Evolutionary conservation across 306 rosid genomes (phyloP).

Genomic region (Ormosia semicastrata): DNA sequence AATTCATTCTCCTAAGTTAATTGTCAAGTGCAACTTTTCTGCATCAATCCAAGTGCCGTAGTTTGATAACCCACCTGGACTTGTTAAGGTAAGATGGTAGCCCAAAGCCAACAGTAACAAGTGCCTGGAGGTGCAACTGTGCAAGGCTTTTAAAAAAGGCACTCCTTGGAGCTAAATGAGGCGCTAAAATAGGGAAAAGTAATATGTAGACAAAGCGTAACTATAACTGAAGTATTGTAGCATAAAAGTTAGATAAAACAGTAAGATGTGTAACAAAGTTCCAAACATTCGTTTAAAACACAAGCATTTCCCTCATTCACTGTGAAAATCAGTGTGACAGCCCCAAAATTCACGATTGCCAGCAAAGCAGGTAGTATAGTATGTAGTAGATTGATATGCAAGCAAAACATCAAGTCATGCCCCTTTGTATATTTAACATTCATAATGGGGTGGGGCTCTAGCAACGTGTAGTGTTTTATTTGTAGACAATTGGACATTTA

Average conservation of each 20-base stretch:
- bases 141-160: not conserved
- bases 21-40: not conserved
- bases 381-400: not conserved
- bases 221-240: not conserved
- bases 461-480: not conserved
- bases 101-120: not conserved
- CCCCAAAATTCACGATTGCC: not conserved
- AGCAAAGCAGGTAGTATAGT: not conserved
- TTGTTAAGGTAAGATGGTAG: not conserved
- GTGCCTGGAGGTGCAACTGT: not conserved
- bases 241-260: not conserved
- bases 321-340: not conserved
- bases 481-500: not conserved
- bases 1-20: not conserved
- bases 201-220: not conserved
- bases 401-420: not conserved
- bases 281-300: not conserved
- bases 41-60: not conserved
- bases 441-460: not conserved
- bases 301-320: not conserved
- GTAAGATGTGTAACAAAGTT: not conserved
- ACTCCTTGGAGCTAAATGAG: not conserved
- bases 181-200: no score
- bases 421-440: not conserved
- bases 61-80: not conserved